A percentile compares a stretch with the other conserved stretches of the same genome.
Evolutionary conservation across 768 basidiomycete genomes (phyloP).

Genomic region (Tricholoma saponaceum): DNA sequence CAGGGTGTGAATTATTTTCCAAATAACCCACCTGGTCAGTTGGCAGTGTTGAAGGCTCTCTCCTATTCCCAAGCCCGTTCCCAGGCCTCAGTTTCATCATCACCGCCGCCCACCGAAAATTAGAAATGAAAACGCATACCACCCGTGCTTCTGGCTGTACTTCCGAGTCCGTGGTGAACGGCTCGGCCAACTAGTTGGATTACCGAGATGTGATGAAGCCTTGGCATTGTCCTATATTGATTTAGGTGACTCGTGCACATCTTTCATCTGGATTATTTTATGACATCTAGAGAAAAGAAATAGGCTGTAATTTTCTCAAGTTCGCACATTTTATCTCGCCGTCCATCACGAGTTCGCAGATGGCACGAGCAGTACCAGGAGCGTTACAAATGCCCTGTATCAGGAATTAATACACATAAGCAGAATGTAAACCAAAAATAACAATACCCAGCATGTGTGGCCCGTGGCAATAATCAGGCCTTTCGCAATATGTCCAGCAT

Average conservation of each 20-base stretch:
- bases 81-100: too few relatives aligned
- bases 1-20: too few relatives aligned
- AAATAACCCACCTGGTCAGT: too few relatives aligned
- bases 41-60: too few relatives aligned
- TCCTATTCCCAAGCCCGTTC: too few relatives aligned
- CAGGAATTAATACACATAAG: background rate
- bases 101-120: too few relatives aligned
- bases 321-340: conserved; percentile 58
- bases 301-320: conserved; percentile 43
- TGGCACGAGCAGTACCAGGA: conserved; percentile 74
- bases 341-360: conserved; percentile 69
- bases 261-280: background rate
- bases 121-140: too few relatives aligned
- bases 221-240: background rate
- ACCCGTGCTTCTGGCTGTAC: too few relatives aligned
- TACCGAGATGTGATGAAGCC: too few relatives aligned
- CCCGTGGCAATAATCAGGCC: conserved; percentile 74
- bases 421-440: background rate
- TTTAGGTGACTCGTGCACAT: too few relatives aligned
- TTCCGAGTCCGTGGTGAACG: too few relatives aligned
- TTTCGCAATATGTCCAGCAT: conserved; percentile 47
- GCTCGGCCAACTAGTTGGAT: too few relatives aligned
- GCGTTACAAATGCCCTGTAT: conserved; percentile 73
- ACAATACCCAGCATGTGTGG: conserved; percentile 73
- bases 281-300: conserved; percentile 25